These are phyloP conservation scores for Aspergillus chevalieri DNA, from an alignment of 2,329 filamentous ascomycete species.

Conservation along the genomic window DNA sequence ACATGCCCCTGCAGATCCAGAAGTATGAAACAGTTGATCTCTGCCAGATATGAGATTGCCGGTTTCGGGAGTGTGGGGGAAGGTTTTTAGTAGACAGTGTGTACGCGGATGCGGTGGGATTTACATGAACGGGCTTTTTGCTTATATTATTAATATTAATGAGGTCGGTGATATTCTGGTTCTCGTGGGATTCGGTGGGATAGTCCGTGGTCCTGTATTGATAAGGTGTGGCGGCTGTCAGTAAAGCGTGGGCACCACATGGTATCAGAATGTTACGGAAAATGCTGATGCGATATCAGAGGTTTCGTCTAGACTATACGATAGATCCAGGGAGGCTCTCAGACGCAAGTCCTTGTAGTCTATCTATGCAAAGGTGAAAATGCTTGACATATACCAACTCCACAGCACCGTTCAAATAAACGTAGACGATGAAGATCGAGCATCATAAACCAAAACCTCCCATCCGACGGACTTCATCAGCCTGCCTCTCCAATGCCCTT, in stretches of 20 bases:
- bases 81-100: background rate
- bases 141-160: background rate
- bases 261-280: too few relatives aligned
- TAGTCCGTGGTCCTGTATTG: background rate
- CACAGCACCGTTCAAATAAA: too few relatives aligned
- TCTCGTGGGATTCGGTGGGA: background rate
- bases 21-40: background rate
- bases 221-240: background rate
- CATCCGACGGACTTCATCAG: constrained; percentile 71
- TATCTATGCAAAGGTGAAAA: too few relatives aligned
- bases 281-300: too few relatives aligned
- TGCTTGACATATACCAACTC: too few relatives aligned
- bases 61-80: background rate
- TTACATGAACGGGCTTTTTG: background rate
- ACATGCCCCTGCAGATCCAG: background rate
- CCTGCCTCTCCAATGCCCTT: constrained; percentile 66
- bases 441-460: constrained; percentile 29
- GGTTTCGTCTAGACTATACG: too few relatives aligned
- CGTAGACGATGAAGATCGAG: too few relatives aligned
- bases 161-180: background rate
- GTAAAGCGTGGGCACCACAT: too few relatives aligned
- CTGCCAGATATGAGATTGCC: background rate
- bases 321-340: too few relatives aligned
- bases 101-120: background rate
- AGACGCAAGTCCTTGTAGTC: too few relatives aligned